phyloP scores from a whole-genome alignment of 768 basidiomycete species.

The Russula griseocarnosa region DNA sequence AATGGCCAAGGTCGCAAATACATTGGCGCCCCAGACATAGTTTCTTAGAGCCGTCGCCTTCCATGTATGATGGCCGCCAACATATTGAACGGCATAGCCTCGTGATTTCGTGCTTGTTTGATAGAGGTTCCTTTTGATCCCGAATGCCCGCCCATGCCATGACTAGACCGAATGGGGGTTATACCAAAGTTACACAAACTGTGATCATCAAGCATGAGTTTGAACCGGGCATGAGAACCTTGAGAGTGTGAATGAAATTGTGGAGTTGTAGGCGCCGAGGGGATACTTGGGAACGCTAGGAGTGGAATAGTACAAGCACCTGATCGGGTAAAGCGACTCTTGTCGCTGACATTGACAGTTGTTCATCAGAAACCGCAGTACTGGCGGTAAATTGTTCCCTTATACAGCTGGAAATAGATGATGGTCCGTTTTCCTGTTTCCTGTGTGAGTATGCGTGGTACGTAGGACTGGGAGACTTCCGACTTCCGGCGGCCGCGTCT shows the following conservation, averaged over 20 bases:
- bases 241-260: constrained; percentile 16
- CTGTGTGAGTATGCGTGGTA: neutral
- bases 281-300: constrained; percentile 10
- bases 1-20: neutral
- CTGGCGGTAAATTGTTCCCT: constrained; percentile 30
- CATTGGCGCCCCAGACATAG: neutral
- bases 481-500: constrained; percentile 5
- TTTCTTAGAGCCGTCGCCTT: neutral
- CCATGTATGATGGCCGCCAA: neutral
- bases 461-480: neutral
- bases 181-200: constrained; percentile 13
- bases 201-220: constrained; percentile 15
- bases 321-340: constrained; percentile 17
- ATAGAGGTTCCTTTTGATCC: constrained; percentile 3
- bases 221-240: constrained; percentile 4
- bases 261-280: constrained; percentile 8
- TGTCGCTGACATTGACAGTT: constrained; percentile 10
- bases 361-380: constrained; percentile 21
- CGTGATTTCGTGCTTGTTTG: constrained; percentile 5
- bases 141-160: neutral
- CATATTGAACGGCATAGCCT: constrained; percentile 9
- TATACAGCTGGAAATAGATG: constrained; percentile 10
- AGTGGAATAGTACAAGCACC: constrained; percentile 16
- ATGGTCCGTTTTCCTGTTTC: constrained; percentile 2
- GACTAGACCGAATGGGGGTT: constrained; percentile 26